Percentiles rank a stretch among this genome's conserved stretches.
These are phyloP conservation scores for Metroxylon sagu DNA, from an alignment of 176 grass and related monocot species.

Conservation along the genomic window DNA sequence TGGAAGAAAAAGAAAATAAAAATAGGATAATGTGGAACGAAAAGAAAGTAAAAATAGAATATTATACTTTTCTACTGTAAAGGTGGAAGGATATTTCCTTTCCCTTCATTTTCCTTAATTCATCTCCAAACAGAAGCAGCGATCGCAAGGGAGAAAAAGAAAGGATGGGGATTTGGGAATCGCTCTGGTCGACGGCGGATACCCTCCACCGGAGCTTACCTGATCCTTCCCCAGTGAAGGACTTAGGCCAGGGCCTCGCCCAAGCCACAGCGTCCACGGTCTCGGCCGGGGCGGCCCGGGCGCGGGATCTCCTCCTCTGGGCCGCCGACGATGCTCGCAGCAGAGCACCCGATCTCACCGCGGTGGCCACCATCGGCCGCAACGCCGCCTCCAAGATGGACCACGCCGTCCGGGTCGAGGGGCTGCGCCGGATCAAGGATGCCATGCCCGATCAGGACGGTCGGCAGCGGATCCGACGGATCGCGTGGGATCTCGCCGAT, in stretches of 20 bases:
- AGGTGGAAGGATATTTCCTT: too few relatives aligned
- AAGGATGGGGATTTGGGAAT: constrained; percentile 20
- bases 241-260: too few relatives aligned
- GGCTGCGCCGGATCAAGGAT: not conserved
- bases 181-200: not conserved
- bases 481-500: constrained; percentile 13
- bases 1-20: too few relatives aligned
- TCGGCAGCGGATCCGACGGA: constrained; percentile 7
- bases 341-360: not conserved
- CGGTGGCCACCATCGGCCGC: not conserved
- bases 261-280: too few relatives aligned
- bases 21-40: too few relatives aligned
- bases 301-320: not conserved
- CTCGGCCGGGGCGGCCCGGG: too few relatives aligned
- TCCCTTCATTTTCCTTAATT: too few relatives aligned
- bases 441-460: constrained; percentile 10
- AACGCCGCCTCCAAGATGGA: not conserved
- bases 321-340: not conserved
- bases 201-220: too few relatives aligned
- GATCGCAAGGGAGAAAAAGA: not conserved
- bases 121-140: too few relatives aligned
- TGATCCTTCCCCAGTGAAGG: too few relatives aligned
- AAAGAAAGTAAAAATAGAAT: too few relatives aligned
- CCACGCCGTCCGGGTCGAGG: not conserved
- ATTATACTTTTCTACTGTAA: too few relatives aligned